phyloP scores from a whole-genome alignment of 1,284 basidiomycete species.

The Gomphus sp. region DNA sequence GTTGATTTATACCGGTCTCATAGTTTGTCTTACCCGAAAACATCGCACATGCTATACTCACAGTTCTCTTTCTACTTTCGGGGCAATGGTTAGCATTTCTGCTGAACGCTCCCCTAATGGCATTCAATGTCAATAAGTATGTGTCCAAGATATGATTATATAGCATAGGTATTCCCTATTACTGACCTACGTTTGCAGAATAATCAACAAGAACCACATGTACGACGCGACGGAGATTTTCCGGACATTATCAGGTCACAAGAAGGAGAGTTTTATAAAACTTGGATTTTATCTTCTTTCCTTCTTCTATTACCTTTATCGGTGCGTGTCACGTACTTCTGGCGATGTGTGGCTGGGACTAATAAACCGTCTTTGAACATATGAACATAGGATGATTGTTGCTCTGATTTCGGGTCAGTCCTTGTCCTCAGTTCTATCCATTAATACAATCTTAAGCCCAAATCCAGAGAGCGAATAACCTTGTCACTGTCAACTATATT shows the following conservation, averaged over 20 bases:
- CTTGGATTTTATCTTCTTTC: constrained; percentile 91
- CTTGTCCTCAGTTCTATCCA: not conserved
- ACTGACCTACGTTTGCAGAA: constrained; percentile 38
- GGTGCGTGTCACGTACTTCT: constrained; percentile 43
- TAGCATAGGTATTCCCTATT: not conserved
- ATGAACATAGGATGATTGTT: constrained; percentile 67
- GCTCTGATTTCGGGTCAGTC: constrained; percentile 63
- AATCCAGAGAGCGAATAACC: constrained; percentile 13
- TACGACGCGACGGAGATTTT: constrained; percentile 99
- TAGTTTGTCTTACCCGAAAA: constrained; percentile 98
- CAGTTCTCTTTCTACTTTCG: constrained; percentile 80
- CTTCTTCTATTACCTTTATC: constrained; percentile 96
- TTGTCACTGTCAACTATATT: not conserved
- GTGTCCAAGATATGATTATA: constrained; percentile 18
- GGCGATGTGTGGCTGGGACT: not conserved
- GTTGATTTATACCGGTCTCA: not conserved
- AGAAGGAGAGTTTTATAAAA: constrained; percentile 96
- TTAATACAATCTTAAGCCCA: not conserved
- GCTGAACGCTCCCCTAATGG: constrained; percentile 85
- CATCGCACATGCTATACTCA: constrained; percentile 87
- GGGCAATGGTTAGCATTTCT: constrained; percentile 96
- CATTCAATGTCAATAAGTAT: constrained; percentile 92
- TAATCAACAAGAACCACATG: constrained; percentile 93
- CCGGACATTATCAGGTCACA: constrained; percentile 87
- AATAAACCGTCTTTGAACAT: constrained; percentile 8